A percentile compares a stretch with the other conserved stretches of the same genome.
phyloP scores from a whole-genome alignment of 1,284 basidiomycete genomes.

The Mycosarcoma maydis region DNA sequence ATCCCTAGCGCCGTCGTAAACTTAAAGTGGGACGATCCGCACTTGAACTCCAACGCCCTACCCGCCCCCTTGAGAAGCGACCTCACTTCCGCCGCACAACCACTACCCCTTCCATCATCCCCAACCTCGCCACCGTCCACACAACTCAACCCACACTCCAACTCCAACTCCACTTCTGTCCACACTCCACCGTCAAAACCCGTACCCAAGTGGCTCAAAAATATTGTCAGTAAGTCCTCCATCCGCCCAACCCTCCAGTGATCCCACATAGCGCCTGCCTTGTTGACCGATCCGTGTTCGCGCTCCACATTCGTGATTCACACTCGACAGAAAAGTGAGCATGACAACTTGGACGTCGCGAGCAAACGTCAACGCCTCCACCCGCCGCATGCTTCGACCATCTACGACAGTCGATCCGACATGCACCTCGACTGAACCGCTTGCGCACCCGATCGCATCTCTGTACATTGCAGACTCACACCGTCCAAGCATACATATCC shows the following conservation, averaged over 20 bases:
- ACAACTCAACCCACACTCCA: not conserved
- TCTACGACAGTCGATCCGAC: not conserved
- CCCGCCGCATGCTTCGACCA: not conserved
- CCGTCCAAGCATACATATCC: no score
- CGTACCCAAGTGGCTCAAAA: slow-evolving; percentile 44
- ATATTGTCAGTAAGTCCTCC: slow-evolving; percentile 45
- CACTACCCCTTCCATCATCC: slow-evolving; percentile 21
- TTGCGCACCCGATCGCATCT: no score
- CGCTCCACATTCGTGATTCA: no score
- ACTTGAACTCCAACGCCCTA: slow-evolving; percentile 70
- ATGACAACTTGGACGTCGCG: not conserved
- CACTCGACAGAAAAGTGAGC: slow-evolving; percentile 23
- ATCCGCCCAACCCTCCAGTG: no score
- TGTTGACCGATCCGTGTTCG: no score
- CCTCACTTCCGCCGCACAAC: slow-evolving; percentile 16
- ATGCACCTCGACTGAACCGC: slow-evolving; percentile 27
- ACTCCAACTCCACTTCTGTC: not conserved
- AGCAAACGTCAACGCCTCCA: slow-evolving; percentile 15
- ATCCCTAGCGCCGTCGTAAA: slow-evolving; percentile 81
- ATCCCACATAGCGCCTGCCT: no score
- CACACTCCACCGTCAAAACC: slow-evolving; percentile 16
- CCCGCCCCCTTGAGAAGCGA: slow-evolving; percentile 37
- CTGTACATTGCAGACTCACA: no score
- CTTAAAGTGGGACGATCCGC: slow-evolving; percentile 78
- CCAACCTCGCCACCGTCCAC: slow-evolving; percentile 7